Evolutionary conservation across 2,329 filamentous ascomycete genomes (phyloP).

Genomic region (Penicillium nordicum): DNA sequence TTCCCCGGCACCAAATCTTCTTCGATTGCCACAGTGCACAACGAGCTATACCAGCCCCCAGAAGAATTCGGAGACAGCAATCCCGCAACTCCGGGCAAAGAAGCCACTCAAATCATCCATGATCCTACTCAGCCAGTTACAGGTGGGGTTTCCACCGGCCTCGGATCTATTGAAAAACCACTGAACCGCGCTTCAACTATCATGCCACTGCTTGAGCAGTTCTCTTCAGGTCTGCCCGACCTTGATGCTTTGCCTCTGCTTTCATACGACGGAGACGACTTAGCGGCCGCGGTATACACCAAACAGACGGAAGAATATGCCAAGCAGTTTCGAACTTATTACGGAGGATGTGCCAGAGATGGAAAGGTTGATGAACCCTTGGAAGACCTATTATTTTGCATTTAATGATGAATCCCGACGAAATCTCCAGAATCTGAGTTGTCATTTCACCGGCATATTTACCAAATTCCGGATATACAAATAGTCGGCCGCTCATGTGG

Average conservation of each 20-base stretch:
- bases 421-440: neutral
- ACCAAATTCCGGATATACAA: neutral
- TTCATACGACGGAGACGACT: constrained; percentile 58
- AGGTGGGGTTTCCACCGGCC: constrained; percentile 9
- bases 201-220: constrained; percentile 46
- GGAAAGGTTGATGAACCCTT: constrained; percentile 38
- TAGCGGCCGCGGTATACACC: constrained; percentile 37
- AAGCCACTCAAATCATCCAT: constrained; percentile 6
- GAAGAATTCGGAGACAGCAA: constrained; percentile 56
- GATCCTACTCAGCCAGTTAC: constrained; percentile 18
- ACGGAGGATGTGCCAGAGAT: constrained; percentile 62
- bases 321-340: constrained; percentile 56
- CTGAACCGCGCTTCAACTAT: constrained; percentile 41
- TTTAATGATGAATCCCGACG: constrained; percentile 30
- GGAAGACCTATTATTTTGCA: constrained; percentile 69
- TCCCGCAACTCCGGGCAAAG: constrained; percentile 1
- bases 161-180: constrained; percentile 23
- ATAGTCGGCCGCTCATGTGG: neutral
- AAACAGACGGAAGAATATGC: constrained; percentile 53
- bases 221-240: constrained; percentile 51
- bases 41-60: constrained; percentile 67
- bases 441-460: neutral
- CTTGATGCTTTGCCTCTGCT: constrained; percentile 57
- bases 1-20: constrained; percentile 45
- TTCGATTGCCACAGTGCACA: constrained; percentile 70